These are phyloP conservation scores for Pyrus bretschneideri DNA, from an alignment of 306 rosid genomes.

Conservation along the genomic window DNA sequence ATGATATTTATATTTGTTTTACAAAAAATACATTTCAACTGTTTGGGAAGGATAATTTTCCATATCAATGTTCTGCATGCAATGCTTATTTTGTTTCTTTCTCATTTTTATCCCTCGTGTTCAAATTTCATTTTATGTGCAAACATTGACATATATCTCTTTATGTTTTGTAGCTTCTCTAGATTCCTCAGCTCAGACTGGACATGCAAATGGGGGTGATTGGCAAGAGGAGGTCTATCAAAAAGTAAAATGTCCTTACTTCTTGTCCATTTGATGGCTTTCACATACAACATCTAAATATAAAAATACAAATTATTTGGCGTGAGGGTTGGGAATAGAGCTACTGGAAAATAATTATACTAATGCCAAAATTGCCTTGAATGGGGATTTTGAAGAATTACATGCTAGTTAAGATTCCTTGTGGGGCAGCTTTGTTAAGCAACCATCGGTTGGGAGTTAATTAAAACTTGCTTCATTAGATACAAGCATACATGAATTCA, in stretches of 20 bases:
- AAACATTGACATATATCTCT: background rate
- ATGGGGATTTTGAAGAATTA: background rate
- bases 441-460: too few relatives aligned
- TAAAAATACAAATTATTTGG: background rate
- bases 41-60: background rate
- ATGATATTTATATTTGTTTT: background rate
- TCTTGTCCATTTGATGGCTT: background rate
- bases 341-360: background rate
- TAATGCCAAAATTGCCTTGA: background rate
- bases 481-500: background rate
- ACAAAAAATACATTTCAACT: background rate
- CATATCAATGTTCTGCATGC: background rate
- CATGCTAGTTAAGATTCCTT: background rate
- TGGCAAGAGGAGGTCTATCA: constrained; percentile 72
- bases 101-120: background rate
- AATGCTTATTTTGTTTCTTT: background rate
- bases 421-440: too few relatives aligned
- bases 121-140: background rate
- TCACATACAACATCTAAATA: background rate
- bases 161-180: constrained; percentile 43
- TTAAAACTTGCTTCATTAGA: background rate
- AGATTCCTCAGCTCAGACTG: constrained; percentile 56
- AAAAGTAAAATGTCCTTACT: constrained; percentile 35
- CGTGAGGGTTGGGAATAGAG: background rate
- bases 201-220: constrained; percentile 51